Evolutionary conservation across 306 rosid species (phyloP), one percentile per base, ranked within the genome.

Genomic region (Prunus kanzakura): DNA sequence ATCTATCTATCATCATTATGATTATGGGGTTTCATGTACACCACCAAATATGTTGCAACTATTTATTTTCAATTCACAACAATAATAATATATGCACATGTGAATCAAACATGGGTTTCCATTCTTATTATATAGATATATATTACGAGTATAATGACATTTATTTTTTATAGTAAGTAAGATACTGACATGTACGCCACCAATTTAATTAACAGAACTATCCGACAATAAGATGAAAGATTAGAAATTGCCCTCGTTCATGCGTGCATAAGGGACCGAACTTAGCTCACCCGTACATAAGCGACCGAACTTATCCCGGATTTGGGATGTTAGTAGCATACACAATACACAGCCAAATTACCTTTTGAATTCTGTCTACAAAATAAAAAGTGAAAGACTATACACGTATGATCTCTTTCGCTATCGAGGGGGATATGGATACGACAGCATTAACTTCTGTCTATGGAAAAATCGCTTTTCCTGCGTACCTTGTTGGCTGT

Each of bases 41-140:
- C 22, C 49, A 54, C 22, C 29, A 29, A 49, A 3, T 49, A 49
- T 13, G 3, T 3, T 49, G 54, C 18, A 49, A 38, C 43, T 38
- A 38, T 38, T 49, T 3, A 3, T 49, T 49, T 49, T 13, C 52
- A 14, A 49, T 11, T 13, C 52, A 12, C 51, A 47, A 47, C 3
- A 35, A 35, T 6, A 35, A 35, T 6, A 6, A 35, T 35, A 0
- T 49, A 49, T 16, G 23, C 69, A 77, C 76, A 76, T 80, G 84
- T 67, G 87, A 80, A 82, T 58, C 69, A 47, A 79, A 84, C 78
- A 81, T 69, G 78, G 76, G 82, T 84, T 81, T 86, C 72, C 83
- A 35, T 35, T 5, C 38, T 35, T 5, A 35, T 35, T 35, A 35
- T 30, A 35, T 23, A 23, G 4, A 30, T 30, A 32, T 30, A 30